Evolutionary conservation across 768 basidiomycete genomes (phyloP), one percentile per base, ranked within the genome.

Genomic region (Leucocoprinus leucothites): DNA sequence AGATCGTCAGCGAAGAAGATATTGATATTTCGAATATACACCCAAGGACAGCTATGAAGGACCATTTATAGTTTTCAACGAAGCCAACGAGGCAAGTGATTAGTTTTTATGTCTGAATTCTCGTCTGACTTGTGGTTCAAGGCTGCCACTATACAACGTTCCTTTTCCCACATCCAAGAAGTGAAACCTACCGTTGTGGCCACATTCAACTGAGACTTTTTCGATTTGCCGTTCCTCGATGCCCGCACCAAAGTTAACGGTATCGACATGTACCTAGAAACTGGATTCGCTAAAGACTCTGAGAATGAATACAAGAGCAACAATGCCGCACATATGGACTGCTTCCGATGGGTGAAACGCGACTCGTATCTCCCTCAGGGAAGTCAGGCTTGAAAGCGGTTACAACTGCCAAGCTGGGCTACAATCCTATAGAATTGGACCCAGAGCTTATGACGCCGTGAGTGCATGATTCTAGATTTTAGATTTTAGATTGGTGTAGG

Each of bases 381-480:
- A 43, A 94, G 91, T 77, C 97, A 98, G 97, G 97, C 65, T 74
- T 99, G 67, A 99, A 99, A 68, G 97, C 97, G 0, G 97, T 98
- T 13, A 99, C 97, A 1, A 94, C 89, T 0, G 84, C 91, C 16
- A 99, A 99, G 71, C 73, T 99, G 9, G 97, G 97, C 2, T 99
- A 99, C 67, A 85, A 94, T 65, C 97, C 97, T 8, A 92, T 95
- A 44, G 97, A 98, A 64, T 79, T 99, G 24, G 97, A 99, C 70
- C 97, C 97, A 0, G 97, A 99, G 65, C 77, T 98, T 25, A 99
- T 99, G 97, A 99, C 97, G 9, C 96, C 97, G 93, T 98, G 60
- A 64, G 92, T 78, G 9, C 9, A n/a, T n/a, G n/a, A n/a, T n/a
- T n/a, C 9, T 13, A n/a, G 3, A 13, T 11, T 16, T 22, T 53